Evolutionary conservation across 2,329 filamentous ascomycete species (phyloP).

Genomic region (Fusarium continuum): DNA sequence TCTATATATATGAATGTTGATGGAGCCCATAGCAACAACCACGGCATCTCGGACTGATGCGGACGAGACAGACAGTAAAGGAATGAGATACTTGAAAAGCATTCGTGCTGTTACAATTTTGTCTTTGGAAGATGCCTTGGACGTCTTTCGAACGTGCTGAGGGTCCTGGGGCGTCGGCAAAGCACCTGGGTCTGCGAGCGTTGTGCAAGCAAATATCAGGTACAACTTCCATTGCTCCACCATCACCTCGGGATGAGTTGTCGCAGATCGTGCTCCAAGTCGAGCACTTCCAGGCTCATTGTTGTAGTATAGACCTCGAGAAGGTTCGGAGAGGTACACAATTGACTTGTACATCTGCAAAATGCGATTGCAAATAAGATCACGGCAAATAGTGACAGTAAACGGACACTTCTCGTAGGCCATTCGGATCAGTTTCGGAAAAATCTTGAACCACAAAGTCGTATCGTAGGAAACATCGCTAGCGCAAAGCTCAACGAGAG

Average conservation of each 20-base stretch:
- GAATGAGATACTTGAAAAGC: constrained; percentile 91
- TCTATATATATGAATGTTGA: constrained; percentile 93
- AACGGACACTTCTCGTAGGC: constrained; percentile 92
- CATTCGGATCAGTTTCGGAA: constrained; percentile 91
- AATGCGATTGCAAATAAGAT: constrained; percentile 91
- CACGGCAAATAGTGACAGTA: constrained; percentile 87
- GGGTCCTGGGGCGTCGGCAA: constrained; percentile 60
- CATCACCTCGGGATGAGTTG: constrained; percentile 83
- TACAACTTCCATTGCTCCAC: constrained; percentile 99
- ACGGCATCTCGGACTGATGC: constrained; percentile 87
- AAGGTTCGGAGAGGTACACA: constrained; percentile 77
- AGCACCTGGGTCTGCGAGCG: constrained; percentile 82
- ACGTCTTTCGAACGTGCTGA: constrained; percentile 84
- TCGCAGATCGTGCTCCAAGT: constrained; percentile 64
- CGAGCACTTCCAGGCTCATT: constrained; percentile 66
- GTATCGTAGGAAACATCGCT: constrained; percentile 96
- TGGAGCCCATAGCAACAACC: constrained; percentile 90
- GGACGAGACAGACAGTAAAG: constrained; percentile 82
- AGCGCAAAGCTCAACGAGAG: constrained; percentile 90
- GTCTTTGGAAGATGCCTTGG: constrained; percentile 71
- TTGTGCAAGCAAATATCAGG: constrained; percentile 96
- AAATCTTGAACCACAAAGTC: constrained; percentile 97
- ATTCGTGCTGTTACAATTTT: constrained; percentile 89
- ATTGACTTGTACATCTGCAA: constrained; percentile 93
- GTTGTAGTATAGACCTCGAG: constrained; percentile 71